Base-by-base conservation (phyloP, 148 eudicot species). In the Arbutus unedo region DNA sequence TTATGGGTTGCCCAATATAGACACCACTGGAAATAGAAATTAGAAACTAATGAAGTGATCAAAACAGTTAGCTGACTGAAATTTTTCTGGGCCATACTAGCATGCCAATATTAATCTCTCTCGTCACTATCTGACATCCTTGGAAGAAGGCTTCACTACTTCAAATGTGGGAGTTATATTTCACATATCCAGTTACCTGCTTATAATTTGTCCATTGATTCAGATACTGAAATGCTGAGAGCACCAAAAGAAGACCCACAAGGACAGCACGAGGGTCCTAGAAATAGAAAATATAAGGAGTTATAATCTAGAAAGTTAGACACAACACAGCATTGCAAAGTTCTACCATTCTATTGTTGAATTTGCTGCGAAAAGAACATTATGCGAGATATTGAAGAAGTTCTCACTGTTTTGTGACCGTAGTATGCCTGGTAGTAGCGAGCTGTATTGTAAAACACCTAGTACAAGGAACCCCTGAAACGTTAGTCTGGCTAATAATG, bases 251-350 rank as follows among this genome's bases (percentile, higher is more conserved):
- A 88, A 96, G 97, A 81, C 99, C 98, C 82, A 96, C 91, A 25
- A 96, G 91, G 82, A 96, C 99, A 87, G 98, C 97, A 82, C 98
- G 99, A 72, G 99, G 79, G 91, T 96, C 99, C 99, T 96, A 82
- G 88, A 81, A 87, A 85, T 57, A 51, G 81, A 85, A 83, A 85
- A 77, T 10, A 85, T 71, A 64, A 82, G 15, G 15, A 44, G 77
- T 81, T 9, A 41, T 38, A 41, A 14, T 13, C 38, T 11, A 38
- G 10, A 64, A 43, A 3, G 13, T 41, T 6, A 54, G 0, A 45
- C 9, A 47, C n/a, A 57, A 59, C 72, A 77, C 19, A 25, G 54
- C 56, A 79, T 45, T 31, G 23, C 50, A 25, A 14, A 64, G 45
- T 49, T 38, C 25, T 47, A 49, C 25, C 21, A 14, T 62, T 57